Conservation (phyloP, 306 rosid genomes). For the Trifolium fragiferum region DNA sequence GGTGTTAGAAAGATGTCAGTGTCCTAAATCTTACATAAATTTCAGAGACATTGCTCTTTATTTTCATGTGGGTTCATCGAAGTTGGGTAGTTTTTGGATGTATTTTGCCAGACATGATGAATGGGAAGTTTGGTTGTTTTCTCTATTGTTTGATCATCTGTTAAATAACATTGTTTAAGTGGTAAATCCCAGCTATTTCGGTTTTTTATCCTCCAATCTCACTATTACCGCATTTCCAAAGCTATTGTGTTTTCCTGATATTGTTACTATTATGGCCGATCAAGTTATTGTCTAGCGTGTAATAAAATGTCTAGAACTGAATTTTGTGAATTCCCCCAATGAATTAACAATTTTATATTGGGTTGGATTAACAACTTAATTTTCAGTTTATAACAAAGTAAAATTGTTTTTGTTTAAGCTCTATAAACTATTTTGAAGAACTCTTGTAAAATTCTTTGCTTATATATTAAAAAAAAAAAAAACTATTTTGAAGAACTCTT, state of each 20-base stretch:
- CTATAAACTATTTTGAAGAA: too few species aligned
- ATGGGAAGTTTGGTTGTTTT: slow-evolving; percentile 27
- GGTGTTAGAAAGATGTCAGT: slow-evolving; percentile 1
- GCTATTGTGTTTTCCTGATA: not conserved
- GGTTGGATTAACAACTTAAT: too few species aligned
- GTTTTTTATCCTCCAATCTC: not conserved
- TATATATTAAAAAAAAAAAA: too few species aligned
- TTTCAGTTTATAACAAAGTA: too few species aligned
- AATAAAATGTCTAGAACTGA: too few species aligned
- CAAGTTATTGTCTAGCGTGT: too few species aligned
- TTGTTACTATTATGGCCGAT: too few species aligned
- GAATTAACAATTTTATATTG: too few species aligned
- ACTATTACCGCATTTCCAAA: not conserved
- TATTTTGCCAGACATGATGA: slow-evolving; percentile 33
- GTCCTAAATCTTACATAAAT: slow-evolving; percentile 20
- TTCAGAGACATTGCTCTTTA: slow-evolving; percentile 22
- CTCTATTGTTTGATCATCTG: slow-evolving; percentile 8
- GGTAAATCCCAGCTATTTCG: not conserved
- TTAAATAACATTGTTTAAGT: slow-evolving; percentile 34
- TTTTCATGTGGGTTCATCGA: not conserved
- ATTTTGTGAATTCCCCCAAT: too few species aligned
- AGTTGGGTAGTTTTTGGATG: slow-evolving; percentile 31
- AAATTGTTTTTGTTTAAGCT: too few species aligned
- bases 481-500: too few species aligned
- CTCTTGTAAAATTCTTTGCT: too few species aligned